Evolutionary conservation across 2,329 filamentous ascomycete species (phyloP).

Genomic region (Teratosphaeria gauchensis): DNA sequence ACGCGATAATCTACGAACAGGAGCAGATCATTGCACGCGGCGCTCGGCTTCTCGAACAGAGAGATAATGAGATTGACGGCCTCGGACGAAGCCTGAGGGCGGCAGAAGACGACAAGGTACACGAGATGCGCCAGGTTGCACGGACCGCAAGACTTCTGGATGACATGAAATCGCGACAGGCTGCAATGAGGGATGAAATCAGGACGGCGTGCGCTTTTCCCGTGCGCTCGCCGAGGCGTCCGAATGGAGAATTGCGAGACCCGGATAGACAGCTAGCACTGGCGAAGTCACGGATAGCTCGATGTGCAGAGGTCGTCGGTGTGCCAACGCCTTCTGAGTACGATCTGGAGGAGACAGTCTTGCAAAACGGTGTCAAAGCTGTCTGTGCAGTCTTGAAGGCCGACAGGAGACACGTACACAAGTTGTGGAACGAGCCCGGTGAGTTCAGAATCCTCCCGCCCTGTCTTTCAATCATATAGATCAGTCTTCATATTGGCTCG

Average conservation of each 20-base stretch:
- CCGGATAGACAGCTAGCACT: slow-evolving; percentile 1
- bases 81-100: slow-evolving; percentile 8
- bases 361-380: neutral
- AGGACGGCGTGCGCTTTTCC: neutral
- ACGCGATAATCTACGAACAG: slow-evolving; percentile 14
- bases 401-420: neutral
- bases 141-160: slow-evolving; percentile 9
- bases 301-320: neutral
- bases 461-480: neutral
- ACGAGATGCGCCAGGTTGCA: slow-evolving; percentile 7
- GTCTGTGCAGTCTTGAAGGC: neutral
- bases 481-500: neutral
- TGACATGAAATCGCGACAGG: slow-evolving; percentile 5
- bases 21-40: slow-evolving; percentile 17
- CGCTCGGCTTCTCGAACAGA: slow-evolving; percentile 12
- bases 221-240: neutral
- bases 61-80: slow-evolving; percentile 13
- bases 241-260: neutral
- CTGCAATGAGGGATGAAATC: slow-evolving; percentile 6
- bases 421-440: neutral
- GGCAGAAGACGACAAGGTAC: slow-evolving; percentile 8
- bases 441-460: neutral
- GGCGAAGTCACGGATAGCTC: neutral
- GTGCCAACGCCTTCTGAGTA: neutral
- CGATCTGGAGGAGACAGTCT: neutral